These are phyloP conservation scores for Fusarium sp. DNA, from an alignment of 2,329 filamentous ascomycete species.

Conservation along the genomic window DNA sequence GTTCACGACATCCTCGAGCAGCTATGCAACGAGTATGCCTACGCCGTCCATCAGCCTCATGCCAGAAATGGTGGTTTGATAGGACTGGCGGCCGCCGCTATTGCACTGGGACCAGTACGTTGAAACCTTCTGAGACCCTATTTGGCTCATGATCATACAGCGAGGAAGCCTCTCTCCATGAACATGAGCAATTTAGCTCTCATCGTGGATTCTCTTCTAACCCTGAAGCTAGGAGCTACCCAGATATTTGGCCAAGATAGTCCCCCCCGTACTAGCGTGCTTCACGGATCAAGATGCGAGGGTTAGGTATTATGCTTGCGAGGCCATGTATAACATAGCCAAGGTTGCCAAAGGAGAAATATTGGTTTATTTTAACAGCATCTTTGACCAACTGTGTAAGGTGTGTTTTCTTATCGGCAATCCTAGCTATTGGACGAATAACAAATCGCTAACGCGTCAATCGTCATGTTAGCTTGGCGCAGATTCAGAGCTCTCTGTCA, in stretches of 20 bases:
- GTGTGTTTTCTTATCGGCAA: constrained; percentile 54
- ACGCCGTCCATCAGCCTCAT: constrained; percentile 95
- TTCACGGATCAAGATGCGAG: constrained; percentile 98
- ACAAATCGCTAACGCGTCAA: neutral
- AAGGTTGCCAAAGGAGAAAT: constrained; percentile 99
- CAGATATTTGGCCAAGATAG: constrained; percentile 89
- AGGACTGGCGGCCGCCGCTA: constrained; percentile 92
- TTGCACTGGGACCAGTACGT: constrained; percentile 89
- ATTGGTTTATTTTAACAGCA: constrained; percentile 95
- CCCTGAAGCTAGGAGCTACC: constrained; percentile 76
- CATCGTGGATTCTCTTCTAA: constrained; percentile 9
- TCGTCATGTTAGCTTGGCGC: constrained; percentile 75
- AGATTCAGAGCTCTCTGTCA: constrained; percentile 95
- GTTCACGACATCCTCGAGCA: constrained; percentile 93
- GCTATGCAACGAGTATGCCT: constrained; percentile 96
- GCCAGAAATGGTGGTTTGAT: constrained; percentile 96
- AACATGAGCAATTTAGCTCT: neutral
- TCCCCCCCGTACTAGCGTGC: constrained; percentile 94
- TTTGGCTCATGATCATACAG: neutral
- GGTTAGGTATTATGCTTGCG: constrained; percentile 97
- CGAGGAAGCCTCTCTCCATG: neutral
- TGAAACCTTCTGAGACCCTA: neutral
- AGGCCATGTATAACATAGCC: constrained; percentile 99
- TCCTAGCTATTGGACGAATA: neutral
- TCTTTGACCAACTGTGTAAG: constrained; percentile 97